Evolutionary conservation across 805 yeast species (phyloP).

Genomic region (Metschnikowia continentalis): DNA sequence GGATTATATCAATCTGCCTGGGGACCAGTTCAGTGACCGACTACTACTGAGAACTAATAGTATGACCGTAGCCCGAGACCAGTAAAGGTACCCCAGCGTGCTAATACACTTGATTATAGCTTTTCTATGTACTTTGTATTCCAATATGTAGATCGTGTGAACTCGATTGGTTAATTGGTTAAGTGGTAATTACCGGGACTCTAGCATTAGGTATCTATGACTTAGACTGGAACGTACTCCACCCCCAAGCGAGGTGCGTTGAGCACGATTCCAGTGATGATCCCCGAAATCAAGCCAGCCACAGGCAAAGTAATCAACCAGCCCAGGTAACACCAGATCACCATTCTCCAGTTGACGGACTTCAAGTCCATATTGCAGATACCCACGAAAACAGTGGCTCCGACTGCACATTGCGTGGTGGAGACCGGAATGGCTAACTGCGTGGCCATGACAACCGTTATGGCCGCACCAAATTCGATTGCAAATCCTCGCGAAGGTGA

Average conservation of each 20-base stretch:
- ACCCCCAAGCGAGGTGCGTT: slow-evolving; percentile 53
- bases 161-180: no score
- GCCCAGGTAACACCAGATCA: slow-evolving; percentile 63
- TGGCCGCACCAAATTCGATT: slow-evolving; percentile 74
- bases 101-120: no score
- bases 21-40: no score
- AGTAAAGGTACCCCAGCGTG: no score
- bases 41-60: no score
- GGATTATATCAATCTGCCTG: no score
- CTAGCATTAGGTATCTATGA: no score
- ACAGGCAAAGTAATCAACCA: slow-evolving; percentile 72
- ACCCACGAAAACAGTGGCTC: slow-evolving; percentile 75
- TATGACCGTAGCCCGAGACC: no score
- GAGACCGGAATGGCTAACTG: slow-evolving; percentile 69
- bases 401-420: slow-evolving; percentile 75
- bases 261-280: slow-evolving; percentile 56
- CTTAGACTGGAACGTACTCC: slow-evolving; percentile 18
- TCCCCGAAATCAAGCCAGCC: slow-evolving; percentile 70
- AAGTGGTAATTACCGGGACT: no score
- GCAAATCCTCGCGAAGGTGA: slow-evolving; percentile 77
- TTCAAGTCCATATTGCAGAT: slow-evolving; percentile 60
- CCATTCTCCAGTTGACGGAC: slow-evolving; percentile 76
- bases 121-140: no score
- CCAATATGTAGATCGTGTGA: no score
- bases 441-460: slow-evolving; percentile 72